These are phyloP conservation scores for Neurospora discreta DNA, from an alignment of 495 filamentous ascomycete genomes.

Conservation along the genomic window DNA sequence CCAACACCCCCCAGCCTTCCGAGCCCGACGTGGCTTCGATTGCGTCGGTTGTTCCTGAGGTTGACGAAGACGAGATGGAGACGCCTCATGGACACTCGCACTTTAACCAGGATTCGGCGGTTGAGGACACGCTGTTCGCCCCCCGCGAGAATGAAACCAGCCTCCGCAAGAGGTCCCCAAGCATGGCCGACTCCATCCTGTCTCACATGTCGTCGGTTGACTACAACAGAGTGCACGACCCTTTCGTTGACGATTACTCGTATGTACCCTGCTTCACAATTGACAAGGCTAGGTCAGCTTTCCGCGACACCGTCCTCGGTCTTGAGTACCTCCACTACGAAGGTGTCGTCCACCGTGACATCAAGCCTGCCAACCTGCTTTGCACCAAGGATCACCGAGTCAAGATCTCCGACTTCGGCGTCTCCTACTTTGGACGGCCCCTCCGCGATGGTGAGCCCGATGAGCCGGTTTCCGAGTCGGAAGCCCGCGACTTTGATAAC, in stretches of 20 bases:
- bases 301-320: slow-evolving; percentile 87
- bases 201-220: slow-evolving; percentile 50
- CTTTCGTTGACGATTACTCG: slow-evolving; percentile 71
- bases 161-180: slow-evolving; percentile 45
- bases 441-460: slow-evolving; percentile 65
- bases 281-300: slow-evolving; percentile 70
- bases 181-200: slow-evolving; percentile 48
- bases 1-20: slow-evolving; percentile 31
- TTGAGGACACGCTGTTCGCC: slow-evolving; percentile 70
- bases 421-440: slow-evolving; percentile 87
- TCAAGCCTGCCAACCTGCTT: slow-evolving; percentile 96
- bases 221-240: slow-evolving; percentile 38
- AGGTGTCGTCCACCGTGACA: slow-evolving; percentile 94
- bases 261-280: slow-evolving; percentile 89
- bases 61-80: slow-evolving; percentile 33
- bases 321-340: slow-evolving; percentile 95
- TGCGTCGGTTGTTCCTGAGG: not conserved
- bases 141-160: slow-evolving; percentile 48
- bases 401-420: slow-evolving; percentile 99
- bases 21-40: slow-evolving; percentile 29
- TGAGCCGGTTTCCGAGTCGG: slow-evolving; percentile 71
- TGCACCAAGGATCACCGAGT: slow-evolving; percentile 75
- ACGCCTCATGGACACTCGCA: slow-evolving; percentile 29
- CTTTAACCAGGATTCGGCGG: slow-evolving; percentile 41
- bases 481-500: slow-evolving; percentile 75